These are phyloP conservation scores for Fusarium incarnatum DNA, from an alignment of 2,329 filamentous ascomycete genomes.

Conservation along the genomic window DNA sequence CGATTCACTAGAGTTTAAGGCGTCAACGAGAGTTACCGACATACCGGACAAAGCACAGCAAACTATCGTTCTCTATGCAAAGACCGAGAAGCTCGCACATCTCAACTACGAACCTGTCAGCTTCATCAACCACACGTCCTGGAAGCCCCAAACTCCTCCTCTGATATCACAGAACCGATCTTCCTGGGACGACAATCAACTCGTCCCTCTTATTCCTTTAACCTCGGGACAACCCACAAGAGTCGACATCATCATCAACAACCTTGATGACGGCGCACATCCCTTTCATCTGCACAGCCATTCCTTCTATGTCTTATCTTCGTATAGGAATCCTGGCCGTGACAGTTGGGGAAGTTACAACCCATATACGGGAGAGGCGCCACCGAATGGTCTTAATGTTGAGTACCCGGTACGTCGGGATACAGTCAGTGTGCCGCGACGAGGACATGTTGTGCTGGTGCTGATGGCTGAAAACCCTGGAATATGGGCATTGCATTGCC, in stretches of 20 bases:
- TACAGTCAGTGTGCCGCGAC: not conserved
- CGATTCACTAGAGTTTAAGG: not conserved
- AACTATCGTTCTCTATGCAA: not conserved
- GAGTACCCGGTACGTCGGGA: not conserved
- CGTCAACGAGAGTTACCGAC: not conserved
- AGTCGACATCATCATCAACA: not conserved
- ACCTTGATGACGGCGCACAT: not conserved
- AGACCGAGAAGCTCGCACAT: conserved; percentile 7
- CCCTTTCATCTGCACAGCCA: conserved; percentile 9
- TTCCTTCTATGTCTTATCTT: conserved; percentile 4
- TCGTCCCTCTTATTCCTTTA: not conserved
- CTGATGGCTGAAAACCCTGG: conserved; percentile 6
- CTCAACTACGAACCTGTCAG: conserved; percentile 16
- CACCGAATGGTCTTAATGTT: not conserved
- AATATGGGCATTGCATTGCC: conserved; percentile 19
- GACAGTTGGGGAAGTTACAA: conserved; percentile 5
- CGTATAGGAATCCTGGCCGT: not conserved
- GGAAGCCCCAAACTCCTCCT: conserved; percentile 2
- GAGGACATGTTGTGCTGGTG: not conserved
- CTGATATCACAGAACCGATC: not conserved
- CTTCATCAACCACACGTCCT: conserved; percentile 18
- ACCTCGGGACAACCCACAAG: rapidly evolving
- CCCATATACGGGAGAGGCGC: not conserved
- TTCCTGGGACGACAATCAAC: not conserved
- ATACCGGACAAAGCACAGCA: not conserved